Percentiles rank a stretch among this genome's conserved stretches.
Conservation (phyloP, 2,329 filamentous ascomycete genomes). For the Ceratocystiopsis minuta region DNA sequence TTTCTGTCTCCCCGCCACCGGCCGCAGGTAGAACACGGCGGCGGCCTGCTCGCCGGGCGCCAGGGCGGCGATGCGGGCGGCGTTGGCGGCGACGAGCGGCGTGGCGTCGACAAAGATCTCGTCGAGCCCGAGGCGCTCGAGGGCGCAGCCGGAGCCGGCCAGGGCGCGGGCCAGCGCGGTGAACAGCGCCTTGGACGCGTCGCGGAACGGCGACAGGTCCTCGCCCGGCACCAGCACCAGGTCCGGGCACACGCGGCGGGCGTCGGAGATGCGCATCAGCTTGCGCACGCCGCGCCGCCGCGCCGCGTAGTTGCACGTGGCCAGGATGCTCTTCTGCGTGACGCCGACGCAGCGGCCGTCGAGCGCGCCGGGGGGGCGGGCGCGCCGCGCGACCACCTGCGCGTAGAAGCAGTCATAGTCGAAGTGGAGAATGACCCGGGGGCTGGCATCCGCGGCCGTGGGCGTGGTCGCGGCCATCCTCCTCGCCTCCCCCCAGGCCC, state of each 20-base stretch:
- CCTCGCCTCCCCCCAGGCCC: too few species aligned
- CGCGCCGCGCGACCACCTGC: constrained; percentile 68
- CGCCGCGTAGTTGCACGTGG: constrained; percentile 89
- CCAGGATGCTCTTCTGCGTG: constrained; percentile 83
- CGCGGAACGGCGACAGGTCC: constrained; percentile 67
- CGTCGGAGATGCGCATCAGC: constrained; percentile 70
- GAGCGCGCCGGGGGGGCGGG: constrained; percentile 38
- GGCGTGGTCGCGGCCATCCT: background rate
- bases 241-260: constrained; percentile 62
- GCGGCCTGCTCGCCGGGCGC: constrained; percentile 23
- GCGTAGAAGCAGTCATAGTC: constrained; percentile 92
- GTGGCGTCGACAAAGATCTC: constrained; percentile 79
- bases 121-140: constrained; percentile 76
- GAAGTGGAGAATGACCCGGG: constrained; percentile 62
- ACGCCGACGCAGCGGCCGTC: constrained; percentile 61
- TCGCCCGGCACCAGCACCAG: constrained; percentile 75
- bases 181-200: constrained; percentile 70
- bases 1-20: too few species aligned
- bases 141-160: constrained; percentile 32
- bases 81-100: constrained; percentile 71
- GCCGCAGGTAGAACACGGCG: background rate
- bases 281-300: constrained; percentile 58
- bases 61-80: constrained; percentile 48
- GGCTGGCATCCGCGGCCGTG: background rate
- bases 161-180: constrained; percentile 52